Percentiles rank a stretch among this genome's conserved stretches.
phyloP scores from a whole-genome alignment of 352 stramenopile genomes.

The Globisporangium middletonii region DNA sequence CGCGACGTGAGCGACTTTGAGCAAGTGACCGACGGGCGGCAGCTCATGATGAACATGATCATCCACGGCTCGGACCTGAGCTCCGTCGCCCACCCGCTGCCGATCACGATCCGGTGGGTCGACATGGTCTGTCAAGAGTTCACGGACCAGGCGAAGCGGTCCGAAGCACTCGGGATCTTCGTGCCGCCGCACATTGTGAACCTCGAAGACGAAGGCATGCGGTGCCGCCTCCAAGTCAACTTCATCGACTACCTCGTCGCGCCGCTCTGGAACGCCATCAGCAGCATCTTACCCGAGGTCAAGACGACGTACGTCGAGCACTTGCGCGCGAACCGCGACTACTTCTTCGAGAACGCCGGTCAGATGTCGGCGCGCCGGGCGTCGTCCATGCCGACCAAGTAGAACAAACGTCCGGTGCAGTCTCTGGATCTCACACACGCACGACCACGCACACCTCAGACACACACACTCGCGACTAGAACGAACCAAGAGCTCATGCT shows the following conservation, averaged over 20 bases:
- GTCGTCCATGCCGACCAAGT: slow-evolving; percentile 1
- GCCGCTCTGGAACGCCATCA: slow-evolving; percentile 62
- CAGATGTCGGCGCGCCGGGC: slow-evolving; percentile 36
- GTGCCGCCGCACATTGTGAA: slow-evolving; percentile 73
- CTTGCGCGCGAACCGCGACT: slow-evolving; percentile 52
- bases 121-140: slow-evolving; percentile 77
- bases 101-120: slow-evolving; percentile 58
- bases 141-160: slow-evolving; percentile 56
- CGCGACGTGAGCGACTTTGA: slow-evolving; percentile 44
- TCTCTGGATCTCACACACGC: too few species aligned
- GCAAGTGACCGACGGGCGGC: slow-evolving; percentile 49
- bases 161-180: slow-evolving; percentile 45
- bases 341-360: slow-evolving; percentile 57
- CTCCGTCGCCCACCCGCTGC: slow-evolving; percentile 44
- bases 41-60: slow-evolving; percentile 80
- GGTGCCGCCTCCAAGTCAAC: slow-evolving; percentile 70
- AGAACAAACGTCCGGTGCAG: too few species aligned
- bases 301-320: slow-evolving; percentile 37
- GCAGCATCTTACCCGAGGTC: slow-evolving; percentile 45
- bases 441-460: too few species aligned
- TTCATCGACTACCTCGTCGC: slow-evolving; percentile 84
- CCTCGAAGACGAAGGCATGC: slow-evolving; percentile 56
- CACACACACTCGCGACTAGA: too few species aligned
- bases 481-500: too few species aligned
- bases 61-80: slow-evolving; percentile 74